phyloP scores from a whole-genome alignment of 2,329 filamentous ascomycete species.

The Clonostachys rosea region DNA sequence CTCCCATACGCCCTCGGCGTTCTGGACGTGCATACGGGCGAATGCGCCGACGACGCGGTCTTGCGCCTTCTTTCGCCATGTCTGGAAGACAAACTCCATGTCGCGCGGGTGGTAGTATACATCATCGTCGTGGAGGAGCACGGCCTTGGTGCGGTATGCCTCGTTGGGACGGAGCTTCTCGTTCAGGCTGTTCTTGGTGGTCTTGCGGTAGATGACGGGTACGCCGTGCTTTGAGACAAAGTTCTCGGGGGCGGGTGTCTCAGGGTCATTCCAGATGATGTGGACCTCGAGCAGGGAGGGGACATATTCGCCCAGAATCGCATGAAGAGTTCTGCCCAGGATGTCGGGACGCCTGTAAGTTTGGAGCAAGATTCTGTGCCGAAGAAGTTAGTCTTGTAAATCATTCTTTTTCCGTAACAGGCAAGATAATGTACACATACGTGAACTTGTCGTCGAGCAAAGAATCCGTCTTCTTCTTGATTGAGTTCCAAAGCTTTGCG shows the following conservation, averaged over 20 bases:
- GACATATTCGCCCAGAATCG: slow-evolving; percentile 10
- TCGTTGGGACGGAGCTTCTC: slow-evolving; percentile 24
- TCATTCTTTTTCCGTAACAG: too few species aligned
- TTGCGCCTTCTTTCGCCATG: slow-evolving; percentile 29
- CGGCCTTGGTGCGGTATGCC: slow-evolving; percentile 26
- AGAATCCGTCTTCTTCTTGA: too few species aligned
- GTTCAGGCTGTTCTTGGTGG: slow-evolving; percentile 14
- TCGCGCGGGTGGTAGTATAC: slow-evolving; percentile 30
- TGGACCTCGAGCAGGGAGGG: slow-evolving; percentile 18
- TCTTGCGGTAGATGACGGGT: slow-evolving; percentile 13
- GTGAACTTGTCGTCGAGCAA: not conserved
- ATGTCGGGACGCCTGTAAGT: slow-evolving; percentile 16
- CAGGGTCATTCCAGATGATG: slow-evolving; percentile 18
- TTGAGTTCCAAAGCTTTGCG: too few species aligned
- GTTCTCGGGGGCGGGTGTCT: slow-evolving; percentile 9
- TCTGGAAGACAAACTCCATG: slow-evolving; percentile 32
- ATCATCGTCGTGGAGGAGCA: slow-evolving; percentile 33
- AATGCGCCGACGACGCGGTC: slow-evolving; percentile 25
- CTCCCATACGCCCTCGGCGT: slow-evolving; percentile 14
- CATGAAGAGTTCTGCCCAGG: slow-evolving; percentile 12
- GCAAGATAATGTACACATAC: not conserved
- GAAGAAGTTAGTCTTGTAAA: not conserved
- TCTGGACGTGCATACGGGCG: slow-evolving; percentile 22
- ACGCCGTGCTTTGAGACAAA: slow-evolving; percentile 13
- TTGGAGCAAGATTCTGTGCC: slow-evolving; percentile 13